Evolutionary conservation across 352 stramenopile species (phyloP).

Genomic region (Aphanomyces astaci): DNA sequence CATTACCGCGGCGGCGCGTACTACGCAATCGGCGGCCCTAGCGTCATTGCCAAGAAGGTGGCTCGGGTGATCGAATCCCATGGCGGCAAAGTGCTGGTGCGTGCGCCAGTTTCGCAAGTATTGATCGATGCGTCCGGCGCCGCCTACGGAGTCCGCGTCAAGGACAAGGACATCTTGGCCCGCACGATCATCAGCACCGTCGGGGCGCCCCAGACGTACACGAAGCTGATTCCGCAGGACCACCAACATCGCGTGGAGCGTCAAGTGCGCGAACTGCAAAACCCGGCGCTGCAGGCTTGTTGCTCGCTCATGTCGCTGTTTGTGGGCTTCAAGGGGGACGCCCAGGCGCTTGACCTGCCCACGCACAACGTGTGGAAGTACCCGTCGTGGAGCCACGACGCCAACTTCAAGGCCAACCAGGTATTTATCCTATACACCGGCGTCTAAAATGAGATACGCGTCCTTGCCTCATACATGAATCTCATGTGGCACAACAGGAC

Average conservation of each 20-base stretch:
- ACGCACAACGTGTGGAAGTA: conserved; percentile 32
- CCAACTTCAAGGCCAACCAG: conserved; percentile 26
- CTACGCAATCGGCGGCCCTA: conserved; percentile 33
- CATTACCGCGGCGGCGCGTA: conserved; percentile 35
- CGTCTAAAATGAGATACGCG: too few relatives aligned
- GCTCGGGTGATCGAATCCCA: conserved; percentile 29
- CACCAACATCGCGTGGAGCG: conserved; percentile 1
- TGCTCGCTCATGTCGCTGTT: conserved; percentile 29
- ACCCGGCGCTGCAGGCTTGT: background rate
- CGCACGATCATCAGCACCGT: conserved; percentile 16
- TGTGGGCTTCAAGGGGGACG: conserved; percentile 30
- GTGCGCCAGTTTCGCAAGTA: conserved; percentile 31
- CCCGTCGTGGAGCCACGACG: conserved; percentile 31
- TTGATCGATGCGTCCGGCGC: conserved; percentile 27
- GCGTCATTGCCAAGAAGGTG: conserved; percentile 29
- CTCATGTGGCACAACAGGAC: conserved; percentile 1
- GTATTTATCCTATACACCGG: background rate
- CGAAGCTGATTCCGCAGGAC: conserved; percentile 11
- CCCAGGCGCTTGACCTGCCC: conserved; percentile 24
- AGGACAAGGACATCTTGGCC: conserved; percentile 15
- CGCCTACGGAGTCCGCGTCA: conserved; percentile 18
- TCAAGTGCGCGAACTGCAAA: background rate
- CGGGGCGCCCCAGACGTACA: conserved; percentile 18
- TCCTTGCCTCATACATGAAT: too few relatives aligned
- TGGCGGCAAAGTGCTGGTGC: conserved; percentile 35